A percentile compares a stretch with the other conserved stretches of the same genome.
These are phyloP conservation scores for Lodderomyces metapsilosis DNA, from an alignment of 1,139 yeast species.

Conservation along the genomic window DNA sequence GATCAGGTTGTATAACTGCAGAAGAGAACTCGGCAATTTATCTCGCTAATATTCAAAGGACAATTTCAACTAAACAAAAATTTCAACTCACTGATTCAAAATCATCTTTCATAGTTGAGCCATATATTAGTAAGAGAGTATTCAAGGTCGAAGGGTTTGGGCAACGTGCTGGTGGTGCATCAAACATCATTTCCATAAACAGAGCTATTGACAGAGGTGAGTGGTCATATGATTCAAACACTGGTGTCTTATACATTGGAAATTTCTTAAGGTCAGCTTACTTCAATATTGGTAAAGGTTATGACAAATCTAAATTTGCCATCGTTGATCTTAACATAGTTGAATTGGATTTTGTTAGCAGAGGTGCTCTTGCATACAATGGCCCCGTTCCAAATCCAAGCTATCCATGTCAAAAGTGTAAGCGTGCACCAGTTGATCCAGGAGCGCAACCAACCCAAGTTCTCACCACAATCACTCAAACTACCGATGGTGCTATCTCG, in stretches of 20 bases:
- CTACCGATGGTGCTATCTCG: too few species aligned
- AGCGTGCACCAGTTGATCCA: conserved; percentile 16
- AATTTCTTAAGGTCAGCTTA: conserved; percentile 13
- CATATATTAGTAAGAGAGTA: conserved; percentile 19
- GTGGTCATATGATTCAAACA: conserved; percentile 14
- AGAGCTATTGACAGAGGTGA: conserved; percentile 6
- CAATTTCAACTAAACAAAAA: conserved; percentile 20
- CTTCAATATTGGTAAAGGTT: conserved; percentile 25
- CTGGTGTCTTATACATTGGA: conserved; percentile 21
- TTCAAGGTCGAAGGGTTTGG: conserved; percentile 33
- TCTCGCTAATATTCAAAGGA: conserved; percentile 18
- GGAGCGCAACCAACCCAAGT: conserved; percentile 7
- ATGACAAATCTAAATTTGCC: conserved; percentile 13
- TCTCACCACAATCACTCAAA: background rate
- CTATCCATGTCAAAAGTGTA: conserved; percentile 14
- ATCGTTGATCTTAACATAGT: conserved; percentile 17
- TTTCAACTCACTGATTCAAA: conserved; percentile 20
- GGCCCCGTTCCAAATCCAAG: conserved; percentile 9
- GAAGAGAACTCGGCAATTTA: conserved; percentile 21
- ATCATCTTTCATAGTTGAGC: conserved; percentile 21
- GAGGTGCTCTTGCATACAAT: conserved; percentile 13
- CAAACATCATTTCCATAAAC: conserved; percentile 9
- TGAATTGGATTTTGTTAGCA: conserved; percentile 11
- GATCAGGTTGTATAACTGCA: conserved; percentile 26
- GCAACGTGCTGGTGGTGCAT: conserved; percentile 9